phyloP scores from a whole-genome alignment of 441 rosid species.

The Eutrema salsugineum region DNA sequence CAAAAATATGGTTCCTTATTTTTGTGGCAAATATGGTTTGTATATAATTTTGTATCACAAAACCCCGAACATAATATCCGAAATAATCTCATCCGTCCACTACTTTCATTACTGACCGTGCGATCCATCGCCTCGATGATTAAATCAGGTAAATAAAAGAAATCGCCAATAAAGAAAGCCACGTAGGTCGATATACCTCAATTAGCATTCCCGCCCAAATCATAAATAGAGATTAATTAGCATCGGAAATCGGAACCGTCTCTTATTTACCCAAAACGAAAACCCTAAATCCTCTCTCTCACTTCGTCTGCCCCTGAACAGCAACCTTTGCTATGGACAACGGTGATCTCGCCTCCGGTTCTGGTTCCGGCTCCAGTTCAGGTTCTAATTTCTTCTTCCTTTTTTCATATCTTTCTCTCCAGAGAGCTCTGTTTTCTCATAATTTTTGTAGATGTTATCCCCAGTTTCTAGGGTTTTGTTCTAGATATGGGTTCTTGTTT shows the following conservation, averaged over 20 bases:
- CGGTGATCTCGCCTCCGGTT: neutral
- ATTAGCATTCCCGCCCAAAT: slow-evolving; percentile 9
- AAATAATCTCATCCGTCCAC: neutral
- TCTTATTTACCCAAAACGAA: neutral
- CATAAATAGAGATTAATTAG: neutral
- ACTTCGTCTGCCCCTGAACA: neutral
- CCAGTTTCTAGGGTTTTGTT: neutral
- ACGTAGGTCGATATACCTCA: neutral
- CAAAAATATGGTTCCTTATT: no score
- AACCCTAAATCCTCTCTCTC: neutral
- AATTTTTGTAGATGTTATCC: neutral
- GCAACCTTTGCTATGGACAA: neutral
- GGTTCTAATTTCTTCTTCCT: neutral
- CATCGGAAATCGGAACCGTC: neutral
- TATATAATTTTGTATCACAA: neutral
- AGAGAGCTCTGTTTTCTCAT: neutral
- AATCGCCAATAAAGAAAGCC: neutral
- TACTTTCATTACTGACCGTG: neutral
- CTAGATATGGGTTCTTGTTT: neutral
- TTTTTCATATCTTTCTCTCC: neutral
- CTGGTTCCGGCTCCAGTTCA: neutral
- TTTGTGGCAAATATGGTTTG: no score
- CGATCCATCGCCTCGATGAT: neutral
- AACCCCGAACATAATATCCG: neutral
- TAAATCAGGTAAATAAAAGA: neutral